Evolutionary conservation across 1,284 basidiomycete genomes (phyloP), one percentile per base, ranked within the genome.

Genomic region (Cutaneotrichosporon daszewskae): DNA sequence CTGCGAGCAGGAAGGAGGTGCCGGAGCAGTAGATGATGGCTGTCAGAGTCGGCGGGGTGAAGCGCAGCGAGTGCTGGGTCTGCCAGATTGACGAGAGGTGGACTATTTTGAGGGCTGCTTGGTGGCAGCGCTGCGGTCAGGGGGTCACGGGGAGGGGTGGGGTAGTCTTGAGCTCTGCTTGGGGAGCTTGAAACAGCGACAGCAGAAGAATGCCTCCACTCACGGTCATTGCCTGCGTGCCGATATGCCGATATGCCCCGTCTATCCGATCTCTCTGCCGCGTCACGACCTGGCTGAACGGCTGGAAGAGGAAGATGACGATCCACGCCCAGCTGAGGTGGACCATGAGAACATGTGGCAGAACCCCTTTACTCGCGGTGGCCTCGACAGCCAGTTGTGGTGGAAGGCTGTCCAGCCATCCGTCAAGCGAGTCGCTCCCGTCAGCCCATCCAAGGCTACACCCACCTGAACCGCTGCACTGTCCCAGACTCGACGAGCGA

Each of bases 21-120:
- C 81, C 82, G 1, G 82, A 80, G 7, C 78, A 76, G 61, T 83
- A 85, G 37, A 79, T 72, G 33, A 78, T 76, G 55, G 84, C 81
- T 22, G 81, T 73, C 35, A 81, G 71, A 5, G 81, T 81, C 33
- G 83, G 76, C 1, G 82, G 79, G 14, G 76, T 72, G 54, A 77
- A 82, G 22, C 82, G 79, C 4, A 84, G 69, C 1, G 74, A 72
- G 57, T 83, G 83, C 14, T 78, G 72, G 9, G 67, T 65, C 34
- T 76, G 72, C 78, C 79, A 84, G 3, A 76, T 76, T 1, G 69
- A 72, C 3, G 79, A 68, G 1, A 83, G 71, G 11, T 78, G 74
- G 63, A 84, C 78, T 45, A 82, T 80, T 43, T 80, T 78, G 28
- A 78, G 73, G 0, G 82, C 81, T 0, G 81, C 80, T n/a, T 75